A percentile compares a stretch with the other conserved stretches of the same genome.
phyloP scores from a whole-genome alignment of 768 basidiomycete species.

The Gautieria morchelliformis region DNA sequence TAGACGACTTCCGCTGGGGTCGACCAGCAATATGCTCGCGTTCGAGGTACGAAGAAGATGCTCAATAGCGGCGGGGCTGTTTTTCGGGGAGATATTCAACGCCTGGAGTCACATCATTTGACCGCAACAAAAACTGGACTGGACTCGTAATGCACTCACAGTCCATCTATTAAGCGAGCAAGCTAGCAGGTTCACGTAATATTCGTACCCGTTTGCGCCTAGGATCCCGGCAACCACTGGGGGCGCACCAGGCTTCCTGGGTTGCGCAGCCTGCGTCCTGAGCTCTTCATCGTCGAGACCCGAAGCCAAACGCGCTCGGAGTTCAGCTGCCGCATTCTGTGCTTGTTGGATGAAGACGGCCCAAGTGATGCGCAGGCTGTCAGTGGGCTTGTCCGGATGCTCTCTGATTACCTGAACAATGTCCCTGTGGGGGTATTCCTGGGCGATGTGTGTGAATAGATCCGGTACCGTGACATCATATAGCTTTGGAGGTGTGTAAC shows the following conservation, averaged over 20 bases:
- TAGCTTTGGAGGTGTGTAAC: not conserved
- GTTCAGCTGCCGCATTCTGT: not conserved
- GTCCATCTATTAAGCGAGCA: conserved; percentile 6
- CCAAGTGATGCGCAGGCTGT: not conserved
- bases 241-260: not conserved
- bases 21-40: not conserved
- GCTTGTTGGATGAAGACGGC: not conserved
- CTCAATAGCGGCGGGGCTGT: conserved; percentile 2
- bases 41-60: conserved; percentile 2
- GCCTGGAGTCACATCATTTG: not conserved
- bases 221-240: not conserved
- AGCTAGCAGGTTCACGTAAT: conserved; percentile 1
- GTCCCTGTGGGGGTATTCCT: not conserved
- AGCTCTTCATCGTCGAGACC: not conserved
- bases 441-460: not conserved
- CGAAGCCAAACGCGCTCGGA: not conserved
- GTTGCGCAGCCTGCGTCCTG: not conserved
- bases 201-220: conserved; percentile 1
- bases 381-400: not conserved
- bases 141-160: not conserved
- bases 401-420: not conserved
- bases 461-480: not conserved
- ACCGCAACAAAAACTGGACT: not conserved
- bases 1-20: not conserved
- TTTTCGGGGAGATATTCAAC: conserved; percentile 3